Base-by-base conservation (phyloP, 73 alveolate genomes). In the Paramecium octaurelia region DNA sequence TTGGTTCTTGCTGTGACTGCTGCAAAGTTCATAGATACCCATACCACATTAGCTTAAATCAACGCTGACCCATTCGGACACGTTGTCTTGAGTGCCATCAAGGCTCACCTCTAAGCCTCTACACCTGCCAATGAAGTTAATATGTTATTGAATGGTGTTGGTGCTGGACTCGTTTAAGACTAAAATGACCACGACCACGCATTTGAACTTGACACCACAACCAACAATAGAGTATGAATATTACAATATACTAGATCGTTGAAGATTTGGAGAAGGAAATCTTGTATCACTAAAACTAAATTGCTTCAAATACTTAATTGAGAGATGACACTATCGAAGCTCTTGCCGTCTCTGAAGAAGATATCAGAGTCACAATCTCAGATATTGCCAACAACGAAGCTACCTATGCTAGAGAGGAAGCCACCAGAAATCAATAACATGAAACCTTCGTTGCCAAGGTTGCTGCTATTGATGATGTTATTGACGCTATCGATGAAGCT, bases 401-500 rank as follows among this genome's bases (percentile, higher is more conserved):
- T 27, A 80, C 91, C 91, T 80, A 44, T 48, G 91, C 91, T 44
- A 80, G 91, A 80, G 91, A 80, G 50, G 70, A 80, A 80, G 91
- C 91, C 70, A 80, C 91, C 20, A 80, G 91, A 80, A 18, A 80
- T 38, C 18, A 42, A 42, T 80, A 80, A 80, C 91, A 80, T 58
- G 91, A 42, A 21, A 42, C 75, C 73, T 80, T 21, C 14, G 91
- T 80, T 44, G 70, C 91, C 10, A 80, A 80, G 75, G 46, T 48
- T 46, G 91, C 70, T 40, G 91, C 91, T n/a, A 80, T 80, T 35
- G 91, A 80, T 23, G 94, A 89, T 21, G 94, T 83, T 44, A 70
- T 89, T 70, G 88, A 89, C 3, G 91, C 94, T 27, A 46, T 89
- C 38, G 94, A 89, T 89, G 94, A 89, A 18, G 94, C 94, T 44